Evolutionary conservation across 768 basidiomycete genomes (phyloP).

Genomic region (Ramaria sp.): DNA sequence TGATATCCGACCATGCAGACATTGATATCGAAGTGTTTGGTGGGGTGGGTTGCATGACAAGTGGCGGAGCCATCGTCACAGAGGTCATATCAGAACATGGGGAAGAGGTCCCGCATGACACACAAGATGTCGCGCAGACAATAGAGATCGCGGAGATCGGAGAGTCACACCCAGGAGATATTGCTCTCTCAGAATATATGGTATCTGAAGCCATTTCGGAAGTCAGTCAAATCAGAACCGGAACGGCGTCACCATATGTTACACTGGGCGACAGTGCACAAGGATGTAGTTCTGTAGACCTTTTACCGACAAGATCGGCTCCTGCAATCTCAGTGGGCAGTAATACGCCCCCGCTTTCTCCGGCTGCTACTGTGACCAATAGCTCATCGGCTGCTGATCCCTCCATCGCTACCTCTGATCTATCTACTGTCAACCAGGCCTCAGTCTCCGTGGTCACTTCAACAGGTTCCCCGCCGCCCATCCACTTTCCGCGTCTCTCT

Average conservation of each 20-base stretch:
- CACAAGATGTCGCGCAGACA: background rate
- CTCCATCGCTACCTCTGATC: background rate
- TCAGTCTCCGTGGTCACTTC: background rate
- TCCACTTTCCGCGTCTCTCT: background rate
- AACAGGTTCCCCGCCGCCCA: background rate
- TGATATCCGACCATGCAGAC: no score
- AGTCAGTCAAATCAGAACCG: background rate
- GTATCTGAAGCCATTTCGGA: background rate
- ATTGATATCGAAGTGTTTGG: no score
- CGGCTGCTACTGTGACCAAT: background rate
- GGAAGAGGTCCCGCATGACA: background rate
- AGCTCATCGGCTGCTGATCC: background rate
- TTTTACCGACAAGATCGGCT: background rate
- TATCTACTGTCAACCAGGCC: background rate
- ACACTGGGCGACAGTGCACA: background rate
- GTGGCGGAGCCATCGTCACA: no score
- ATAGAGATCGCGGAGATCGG: background rate
- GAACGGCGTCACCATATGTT: background rate
- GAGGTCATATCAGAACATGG: no score
- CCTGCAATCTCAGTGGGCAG: background rate
- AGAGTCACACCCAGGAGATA: background rate
- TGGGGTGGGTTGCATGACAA: no score
- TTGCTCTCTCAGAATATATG: background rate
- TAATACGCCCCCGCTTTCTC: background rate
- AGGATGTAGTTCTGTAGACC: background rate